Base-by-base conservation (phyloP, 2,329 filamentous ascomycete species). In the Diaporthe vaccinii region DNA sequence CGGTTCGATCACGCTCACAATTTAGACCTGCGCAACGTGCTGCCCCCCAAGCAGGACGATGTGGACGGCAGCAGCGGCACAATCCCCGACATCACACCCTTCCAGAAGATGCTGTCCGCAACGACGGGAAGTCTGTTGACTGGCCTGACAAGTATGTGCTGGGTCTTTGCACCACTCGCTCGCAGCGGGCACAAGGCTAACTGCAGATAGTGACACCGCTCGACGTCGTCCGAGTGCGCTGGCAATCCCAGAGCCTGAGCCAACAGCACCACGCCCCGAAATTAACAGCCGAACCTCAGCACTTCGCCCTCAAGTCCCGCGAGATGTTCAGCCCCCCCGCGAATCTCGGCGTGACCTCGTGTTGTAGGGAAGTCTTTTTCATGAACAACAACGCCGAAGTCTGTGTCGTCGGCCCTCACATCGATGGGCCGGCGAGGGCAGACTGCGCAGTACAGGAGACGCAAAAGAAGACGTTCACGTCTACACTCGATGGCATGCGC, bases 321-420 rank as follows among this genome's bases (percentile, higher is more conserved):
- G 92, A 91, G 77, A 91, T 93, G 78, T 90, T 97, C 67, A 95
- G 95, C 73, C 92, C 90, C 3, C 84, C 53, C 25, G 25, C 94
- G 41, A 95, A 96, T 80, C 90, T 98, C 68, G 97, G 97, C 76
- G 95, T 98, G 73, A 98, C 96, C 22, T 92, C 96, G 53, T 99
- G 97, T 85, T 99, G 97, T 82, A 93, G 97, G 76, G 96, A 99
- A 84, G 96, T 99, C 49, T 99, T 98, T 84, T 99, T 98, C 89
- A 92, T 96, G 78, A 96, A 95, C 78, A 96, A 97, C 82, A 94
- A 93, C 83, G 90, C 93, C 34, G 93, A 95, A 75, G 91, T 93
- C 78, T 98, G 96, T 82, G 87, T 98, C 77, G 93, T 94, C n/a
- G 91, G 90, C 5, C 89, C 90, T 15, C 89, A 89, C 39, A 86